phyloP scores from a whole-genome alignment of 805 yeast species.

The Candida vaughaniae region DNA sequence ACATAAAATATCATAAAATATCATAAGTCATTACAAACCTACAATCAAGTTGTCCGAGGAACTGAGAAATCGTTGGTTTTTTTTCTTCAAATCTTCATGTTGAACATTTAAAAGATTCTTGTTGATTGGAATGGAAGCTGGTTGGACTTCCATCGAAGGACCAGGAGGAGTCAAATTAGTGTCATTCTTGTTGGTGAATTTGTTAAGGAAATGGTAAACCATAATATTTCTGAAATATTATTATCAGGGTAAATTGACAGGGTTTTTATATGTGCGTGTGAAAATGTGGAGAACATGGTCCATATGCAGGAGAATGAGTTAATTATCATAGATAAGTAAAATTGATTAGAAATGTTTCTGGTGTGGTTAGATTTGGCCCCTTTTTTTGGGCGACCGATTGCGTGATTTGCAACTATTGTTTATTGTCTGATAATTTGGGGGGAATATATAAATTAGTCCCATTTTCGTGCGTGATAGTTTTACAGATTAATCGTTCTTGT shows the following conservation, averaged over 20 bases:
- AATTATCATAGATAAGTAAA: not conserved
- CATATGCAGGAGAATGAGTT: conserved; percentile 3
- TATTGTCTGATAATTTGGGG: too few species aligned
- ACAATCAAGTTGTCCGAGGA: conserved; percentile 23
- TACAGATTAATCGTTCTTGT: too few species aligned
- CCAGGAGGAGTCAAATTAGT: not conserved
- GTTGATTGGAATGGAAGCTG: conserved; percentile 6
- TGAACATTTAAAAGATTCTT: conserved; percentile 12
- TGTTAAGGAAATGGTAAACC: conserved; percentile 13
- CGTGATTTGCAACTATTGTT: too few species aligned
- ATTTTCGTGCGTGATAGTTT: too few species aligned
- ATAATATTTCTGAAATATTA: conserved; percentile 3
- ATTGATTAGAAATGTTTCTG: not conserved
- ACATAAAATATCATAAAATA: not conserved
- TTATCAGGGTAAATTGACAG: not conserved
- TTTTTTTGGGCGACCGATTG: too few species aligned
- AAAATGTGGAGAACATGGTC: conserved; percentile 7
- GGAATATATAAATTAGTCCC: too few species aligned
- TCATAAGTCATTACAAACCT: conserved; percentile 14
- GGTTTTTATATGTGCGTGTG: conserved; percentile 1
- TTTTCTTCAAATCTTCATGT: conserved; percentile 8
- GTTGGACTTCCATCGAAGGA: not conserved
- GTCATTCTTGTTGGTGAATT: conserved; percentile 4
- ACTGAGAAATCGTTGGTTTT: conserved; percentile 11
- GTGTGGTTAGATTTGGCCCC: too few species aligned